phyloP scores from a whole-genome alignment of 495 filamentous ascomycete species.

The Aspergillus baeticus region DNA sequence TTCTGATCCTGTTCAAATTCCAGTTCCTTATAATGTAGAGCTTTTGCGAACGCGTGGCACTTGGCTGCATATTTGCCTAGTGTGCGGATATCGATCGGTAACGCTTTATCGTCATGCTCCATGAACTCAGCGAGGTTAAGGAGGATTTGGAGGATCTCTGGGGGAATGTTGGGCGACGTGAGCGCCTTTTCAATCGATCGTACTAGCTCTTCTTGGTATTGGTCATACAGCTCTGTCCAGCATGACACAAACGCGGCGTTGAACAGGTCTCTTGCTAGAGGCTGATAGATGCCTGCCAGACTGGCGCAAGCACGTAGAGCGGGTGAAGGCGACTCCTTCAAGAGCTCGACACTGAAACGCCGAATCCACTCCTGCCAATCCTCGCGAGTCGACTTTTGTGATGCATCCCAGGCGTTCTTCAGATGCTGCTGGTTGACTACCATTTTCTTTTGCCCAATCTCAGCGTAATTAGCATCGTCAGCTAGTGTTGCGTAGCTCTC shows the following conservation, averaged over 20 bases:
- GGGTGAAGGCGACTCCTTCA: slow-evolving; percentile 94
- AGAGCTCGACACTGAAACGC: slow-evolving; percentile 89
- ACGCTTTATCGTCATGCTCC: slow-evolving; percentile 98
- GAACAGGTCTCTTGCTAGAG: slow-evolving; percentile 89
- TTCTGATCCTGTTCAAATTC: slow-evolving; percentile 98
- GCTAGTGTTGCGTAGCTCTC: slow-evolving; percentile 74
- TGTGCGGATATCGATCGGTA: slow-evolving; percentile 94
- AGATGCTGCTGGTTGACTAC: slow-evolving; percentile 96
- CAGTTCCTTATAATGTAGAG: slow-evolving; percentile 96
- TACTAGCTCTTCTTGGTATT: slow-evolving; percentile 92
- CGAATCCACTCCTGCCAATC: slow-evolving; percentile 99
- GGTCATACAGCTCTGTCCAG: slow-evolving; percentile 95
- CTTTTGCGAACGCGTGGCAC: slow-evolving; percentile 97
- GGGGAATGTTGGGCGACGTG: slow-evolving; percentile 87
- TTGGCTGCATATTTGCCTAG: slow-evolving; percentile 89
- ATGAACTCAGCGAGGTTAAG: slow-evolving; percentile 98
- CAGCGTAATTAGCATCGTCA: slow-evolving; percentile 75
- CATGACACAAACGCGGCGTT: slow-evolving; percentile 98
- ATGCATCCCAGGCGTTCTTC: slow-evolving; percentile 96
- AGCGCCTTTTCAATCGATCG: slow-evolving; percentile 93
- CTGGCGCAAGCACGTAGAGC: slow-evolving; percentile 90
- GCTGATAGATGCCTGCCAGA: slow-evolving; percentile 85
- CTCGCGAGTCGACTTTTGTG: slow-evolving; percentile 90
- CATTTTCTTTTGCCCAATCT: slow-evolving; percentile 88
- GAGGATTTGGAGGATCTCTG: slow-evolving; percentile 89